A percentile compares a stretch with the other conserved stretches of the same genome.
Conservation (phyloP, 2,329 filamentous ascomycete genomes). For the Trichoderma atrobrunneum region DNA sequence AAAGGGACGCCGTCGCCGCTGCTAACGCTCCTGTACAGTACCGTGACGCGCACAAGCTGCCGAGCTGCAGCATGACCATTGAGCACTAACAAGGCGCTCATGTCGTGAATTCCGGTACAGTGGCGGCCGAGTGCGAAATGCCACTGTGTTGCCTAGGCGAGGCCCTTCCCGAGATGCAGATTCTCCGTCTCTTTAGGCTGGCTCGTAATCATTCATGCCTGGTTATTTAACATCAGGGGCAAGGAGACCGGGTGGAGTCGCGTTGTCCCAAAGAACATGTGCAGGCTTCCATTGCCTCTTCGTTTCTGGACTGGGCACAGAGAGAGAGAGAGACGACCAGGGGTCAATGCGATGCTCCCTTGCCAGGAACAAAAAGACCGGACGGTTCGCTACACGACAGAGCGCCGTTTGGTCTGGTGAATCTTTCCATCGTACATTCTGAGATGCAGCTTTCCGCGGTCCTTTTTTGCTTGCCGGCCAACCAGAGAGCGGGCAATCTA, state of each 20-base stretch:
- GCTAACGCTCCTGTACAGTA: background rate
- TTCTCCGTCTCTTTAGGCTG: background rate
- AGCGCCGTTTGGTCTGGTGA: background rate
- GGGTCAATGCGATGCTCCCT: background rate
- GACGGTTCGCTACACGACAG: background rate
- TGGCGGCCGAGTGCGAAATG: background rate
- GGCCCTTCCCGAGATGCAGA: background rate
- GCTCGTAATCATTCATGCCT: background rate
- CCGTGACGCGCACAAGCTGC: background rate
- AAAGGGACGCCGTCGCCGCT: too few relatives aligned
- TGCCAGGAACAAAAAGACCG: background rate
- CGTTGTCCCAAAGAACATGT: background rate
- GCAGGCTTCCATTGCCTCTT: background rate
- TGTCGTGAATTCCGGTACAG: background rate
- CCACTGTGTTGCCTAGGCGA: background rate
- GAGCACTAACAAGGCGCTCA: background rate
- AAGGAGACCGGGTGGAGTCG: background rate
- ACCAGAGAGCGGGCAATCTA: background rate
- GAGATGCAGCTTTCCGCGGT: background rate
- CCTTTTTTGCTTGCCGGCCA: background rate
- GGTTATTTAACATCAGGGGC: background rate
- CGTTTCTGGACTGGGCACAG: background rate
- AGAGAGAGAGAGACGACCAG: background rate
- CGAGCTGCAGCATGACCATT: conserved; percentile 2
- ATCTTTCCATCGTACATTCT: background rate